These are phyloP conservation scores for Colletotrichum kahawae DNA, from an alignment of 2,329 filamentous ascomycete species.

Conservation along the genomic window DNA sequence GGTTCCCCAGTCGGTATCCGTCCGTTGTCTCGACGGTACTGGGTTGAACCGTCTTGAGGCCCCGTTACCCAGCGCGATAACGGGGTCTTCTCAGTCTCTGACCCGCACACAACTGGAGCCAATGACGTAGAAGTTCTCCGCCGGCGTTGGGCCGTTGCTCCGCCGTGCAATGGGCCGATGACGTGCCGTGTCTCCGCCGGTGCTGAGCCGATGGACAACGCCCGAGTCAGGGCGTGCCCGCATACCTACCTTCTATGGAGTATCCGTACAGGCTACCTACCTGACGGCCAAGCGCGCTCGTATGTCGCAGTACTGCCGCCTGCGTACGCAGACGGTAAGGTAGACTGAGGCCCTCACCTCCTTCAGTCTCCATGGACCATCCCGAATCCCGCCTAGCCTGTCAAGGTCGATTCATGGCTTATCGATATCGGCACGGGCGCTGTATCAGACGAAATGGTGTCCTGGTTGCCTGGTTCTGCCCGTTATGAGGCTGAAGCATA, in stretches of 20 bases:
- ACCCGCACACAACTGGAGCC: constrained; percentile 10
- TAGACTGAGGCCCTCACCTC: neutral
- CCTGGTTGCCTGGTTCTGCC: neutral
- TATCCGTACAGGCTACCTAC: no score
- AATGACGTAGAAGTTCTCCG: constrained; percentile 21
- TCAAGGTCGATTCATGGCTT: neutral
- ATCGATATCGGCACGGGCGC: neutral
- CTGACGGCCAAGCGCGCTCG: neutral
- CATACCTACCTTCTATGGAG: neutral
- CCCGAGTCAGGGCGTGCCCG: constrained; percentile 14
- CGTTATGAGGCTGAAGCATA: neutral
- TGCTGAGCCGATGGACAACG: constrained; percentile 5
- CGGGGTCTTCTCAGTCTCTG: neutral
- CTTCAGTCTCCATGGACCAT: neutral
- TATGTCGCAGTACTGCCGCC: neutral
- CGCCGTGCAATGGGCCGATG: constrained; percentile 17
- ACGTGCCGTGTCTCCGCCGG: constrained; percentile 21
- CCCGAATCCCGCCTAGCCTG: neutral
- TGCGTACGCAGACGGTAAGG: neutral
- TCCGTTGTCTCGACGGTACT: constrained; percentile 19
- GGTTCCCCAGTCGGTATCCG: constrained; percentile 16
- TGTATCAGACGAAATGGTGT: constrained; percentile 2
- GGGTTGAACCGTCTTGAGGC: constrained; percentile 9
- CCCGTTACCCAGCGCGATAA: constrained; percentile 9
- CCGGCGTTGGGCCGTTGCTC: constrained; percentile 13